These are phyloP conservation scores for Rhypophila decipiens DNA, from an alignment of 495 filamentous ascomycete species.

Conservation along the genomic window DNA sequence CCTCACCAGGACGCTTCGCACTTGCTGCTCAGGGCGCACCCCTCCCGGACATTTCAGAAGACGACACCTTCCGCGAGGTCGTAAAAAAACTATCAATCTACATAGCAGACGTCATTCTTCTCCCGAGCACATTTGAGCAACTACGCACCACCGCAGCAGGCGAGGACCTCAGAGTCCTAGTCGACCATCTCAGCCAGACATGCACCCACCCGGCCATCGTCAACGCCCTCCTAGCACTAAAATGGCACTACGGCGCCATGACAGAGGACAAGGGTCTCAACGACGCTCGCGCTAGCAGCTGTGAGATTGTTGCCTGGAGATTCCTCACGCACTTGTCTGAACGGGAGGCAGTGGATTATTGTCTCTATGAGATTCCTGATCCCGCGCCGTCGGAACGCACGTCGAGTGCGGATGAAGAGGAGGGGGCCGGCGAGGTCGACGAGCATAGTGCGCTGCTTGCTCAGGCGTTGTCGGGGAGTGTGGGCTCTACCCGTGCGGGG, in stretches of 20 bases:
- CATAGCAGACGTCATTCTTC: conserved; percentile 56
- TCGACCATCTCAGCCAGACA: conserved; percentile 56
- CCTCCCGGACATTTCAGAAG: conserved; percentile 55
- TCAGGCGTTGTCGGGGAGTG: conserved; percentile 14
- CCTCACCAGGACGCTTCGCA: conserved; percentile 18
- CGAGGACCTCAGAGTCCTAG: conserved; percentile 56
- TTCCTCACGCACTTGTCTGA: conserved; percentile 75
- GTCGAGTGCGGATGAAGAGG: conserved; percentile 16
- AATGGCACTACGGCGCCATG: conserved; percentile 63
- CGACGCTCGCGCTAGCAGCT: conserved; percentile 73
- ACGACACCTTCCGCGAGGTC: conserved; percentile 60
- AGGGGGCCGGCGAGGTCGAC: conserved; percentile 20
- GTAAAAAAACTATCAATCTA: conserved; percentile 63
- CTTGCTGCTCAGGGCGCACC: conserved; percentile 24
- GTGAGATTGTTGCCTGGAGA: conserved; percentile 89
- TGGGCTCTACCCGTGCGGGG: conserved; percentile 13
- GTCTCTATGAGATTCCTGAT: conserved; percentile 71
- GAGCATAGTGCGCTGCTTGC: conserved; percentile 35
- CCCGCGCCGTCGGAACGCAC: conserved; percentile 10
- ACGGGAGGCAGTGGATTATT: conserved; percentile 72
- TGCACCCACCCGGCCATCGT: conserved; percentile 71
- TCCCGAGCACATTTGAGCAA: conserved; percentile 73
- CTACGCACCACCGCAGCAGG: conserved; percentile 61
- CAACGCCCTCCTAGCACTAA: conserved; percentile 77
- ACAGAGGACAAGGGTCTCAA: conserved; percentile 65